Conservation (phyloP, 768 basidiomycete genomes). For the Psilocybe azurescens region DNA sequence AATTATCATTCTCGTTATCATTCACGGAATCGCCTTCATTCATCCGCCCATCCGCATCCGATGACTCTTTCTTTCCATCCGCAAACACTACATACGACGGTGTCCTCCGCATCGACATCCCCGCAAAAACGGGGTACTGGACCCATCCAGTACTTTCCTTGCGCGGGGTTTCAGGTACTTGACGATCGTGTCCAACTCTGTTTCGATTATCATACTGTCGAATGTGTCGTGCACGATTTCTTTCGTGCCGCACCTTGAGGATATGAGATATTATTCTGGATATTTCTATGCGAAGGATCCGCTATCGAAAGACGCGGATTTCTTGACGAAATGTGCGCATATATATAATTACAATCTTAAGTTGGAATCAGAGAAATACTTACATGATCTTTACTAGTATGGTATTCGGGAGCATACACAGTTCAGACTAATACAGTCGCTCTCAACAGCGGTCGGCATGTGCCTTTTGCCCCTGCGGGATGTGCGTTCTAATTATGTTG, state of each 20-base stretch:
- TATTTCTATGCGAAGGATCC: constrained; percentile 57
- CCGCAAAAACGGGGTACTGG: constrained; percentile 44
- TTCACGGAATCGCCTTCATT: constrained; percentile 64
- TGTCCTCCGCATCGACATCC: constrained; percentile 44
- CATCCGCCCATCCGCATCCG: constrained; percentile 56
- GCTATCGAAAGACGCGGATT: constrained; percentile 47
- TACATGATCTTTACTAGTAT: constrained; percentile 37
- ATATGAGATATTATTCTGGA: constrained; percentile 54
- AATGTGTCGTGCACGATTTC: constrained; percentile 57
- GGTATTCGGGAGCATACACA: constrained; percentile 68
- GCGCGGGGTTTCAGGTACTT: constrained; percentile 60
- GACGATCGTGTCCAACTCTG: constrained; percentile 46
- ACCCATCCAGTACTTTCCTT: constrained; percentile 49
- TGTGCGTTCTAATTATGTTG: constrained; percentile 27
- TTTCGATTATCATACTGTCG: constrained; percentile 42
- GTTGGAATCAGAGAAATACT: not conserved
- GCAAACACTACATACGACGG: constrained; percentile 46
- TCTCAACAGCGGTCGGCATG: constrained; percentile 52
- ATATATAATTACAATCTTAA: not conserved
- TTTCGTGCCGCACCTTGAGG: constrained; percentile 56
- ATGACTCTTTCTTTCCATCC: constrained; percentile 57
- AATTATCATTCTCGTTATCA: constrained; percentile 50
- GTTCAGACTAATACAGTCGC: constrained; percentile 63
- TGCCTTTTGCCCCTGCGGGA: constrained; percentile 51
- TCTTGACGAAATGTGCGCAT: constrained; percentile 51